phyloP scores from a whole-genome alignment of 768 basidiomycete species.

The Ephemerocybe angulata region DNA sequence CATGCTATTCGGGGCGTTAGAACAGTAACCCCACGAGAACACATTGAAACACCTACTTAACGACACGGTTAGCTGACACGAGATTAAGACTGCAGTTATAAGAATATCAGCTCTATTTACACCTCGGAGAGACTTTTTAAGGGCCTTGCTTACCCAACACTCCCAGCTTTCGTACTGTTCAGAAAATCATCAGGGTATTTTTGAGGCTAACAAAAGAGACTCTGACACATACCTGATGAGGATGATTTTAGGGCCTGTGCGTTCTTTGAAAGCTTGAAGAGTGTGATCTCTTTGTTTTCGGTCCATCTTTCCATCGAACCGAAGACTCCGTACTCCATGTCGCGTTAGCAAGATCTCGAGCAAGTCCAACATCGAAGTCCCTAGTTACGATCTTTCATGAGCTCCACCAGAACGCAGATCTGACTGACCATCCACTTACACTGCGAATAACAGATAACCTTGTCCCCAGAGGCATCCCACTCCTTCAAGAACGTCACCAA shows the following conservation, averaged over 20 bases:
- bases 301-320: conserved; percentile 72
- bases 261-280: conserved; percentile 50
- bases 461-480: conserved; percentile 60
- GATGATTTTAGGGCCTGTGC: conserved; percentile 58
- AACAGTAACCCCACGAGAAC: neutral
- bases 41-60: conserved; percentile 45
- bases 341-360: conserved; percentile 58
- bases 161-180: conserved; percentile 59
- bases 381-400: conserved; percentile 28
- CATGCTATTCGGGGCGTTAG: conserved; percentile 39
- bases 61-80: conserved; percentile 63
- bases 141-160: conserved; percentile 46
- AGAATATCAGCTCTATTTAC: neutral
- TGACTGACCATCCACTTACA: too few species aligned
- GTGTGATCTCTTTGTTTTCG: conserved; percentile 46
- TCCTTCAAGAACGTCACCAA: conserved; percentile 54
- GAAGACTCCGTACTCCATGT: conserved; percentile 52
- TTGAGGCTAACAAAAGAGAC: neutral
- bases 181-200: neutral
- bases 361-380: conserved; percentile 72
- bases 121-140: neutral
- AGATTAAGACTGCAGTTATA: conserved; percentile 45
- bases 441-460: conserved; percentile 69
- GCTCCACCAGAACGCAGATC: neutral
- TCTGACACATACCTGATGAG: conserved; percentile 49